Conservation (phyloP, 371 early-diverging fungal genomes). For the Synchytrium microbalum region DNA sequence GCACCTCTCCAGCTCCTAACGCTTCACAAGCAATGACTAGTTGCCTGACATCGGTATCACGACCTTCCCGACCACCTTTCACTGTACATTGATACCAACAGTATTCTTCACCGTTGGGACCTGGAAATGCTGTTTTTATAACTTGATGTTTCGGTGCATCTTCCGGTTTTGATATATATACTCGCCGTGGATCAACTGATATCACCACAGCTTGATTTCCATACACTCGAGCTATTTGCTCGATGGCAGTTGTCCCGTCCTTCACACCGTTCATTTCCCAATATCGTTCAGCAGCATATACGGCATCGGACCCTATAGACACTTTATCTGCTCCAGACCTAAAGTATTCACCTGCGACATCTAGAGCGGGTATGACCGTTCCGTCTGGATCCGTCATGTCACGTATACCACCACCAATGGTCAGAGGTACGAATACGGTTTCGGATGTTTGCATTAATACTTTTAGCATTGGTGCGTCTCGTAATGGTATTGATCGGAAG, state of each 20-base stretch:
- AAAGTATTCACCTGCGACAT: conserved; percentile 95
- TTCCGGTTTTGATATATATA: conserved; percentile 74
- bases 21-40: conserved; percentile 78
- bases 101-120: conserved; percentile 85
- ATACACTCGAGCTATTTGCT: conserved; percentile 85
- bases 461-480: conserved; percentile 91
- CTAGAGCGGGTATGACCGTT: conserved; percentile 66
- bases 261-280: conserved; percentile 16
- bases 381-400: conserved; percentile 78
- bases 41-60: conserved; percentile 89
- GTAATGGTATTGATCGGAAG: conserved; percentile 84
- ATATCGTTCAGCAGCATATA: conserved; percentile 85
- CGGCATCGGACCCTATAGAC: conserved; percentile 96
- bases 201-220: conserved; percentile 97
- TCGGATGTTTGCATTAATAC: conserved; percentile 80
- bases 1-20: conserved; percentile 92
- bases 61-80: conserved; percentile 90
- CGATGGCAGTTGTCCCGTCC: conserved; percentile 60
- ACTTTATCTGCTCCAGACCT: conserved; percentile 98
- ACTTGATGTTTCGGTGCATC: conserved; percentile 67
- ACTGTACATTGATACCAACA: conserved; percentile 99
- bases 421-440: conserved; percentile 92
- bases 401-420: conserved; percentile 96
- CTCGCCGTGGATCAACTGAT: conserved; percentile 91
- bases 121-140: conserved; percentile 59